phyloP scores from a whole-genome alignment of 1,139 yeast genomes.

The Hansenula anomala region DNA sequence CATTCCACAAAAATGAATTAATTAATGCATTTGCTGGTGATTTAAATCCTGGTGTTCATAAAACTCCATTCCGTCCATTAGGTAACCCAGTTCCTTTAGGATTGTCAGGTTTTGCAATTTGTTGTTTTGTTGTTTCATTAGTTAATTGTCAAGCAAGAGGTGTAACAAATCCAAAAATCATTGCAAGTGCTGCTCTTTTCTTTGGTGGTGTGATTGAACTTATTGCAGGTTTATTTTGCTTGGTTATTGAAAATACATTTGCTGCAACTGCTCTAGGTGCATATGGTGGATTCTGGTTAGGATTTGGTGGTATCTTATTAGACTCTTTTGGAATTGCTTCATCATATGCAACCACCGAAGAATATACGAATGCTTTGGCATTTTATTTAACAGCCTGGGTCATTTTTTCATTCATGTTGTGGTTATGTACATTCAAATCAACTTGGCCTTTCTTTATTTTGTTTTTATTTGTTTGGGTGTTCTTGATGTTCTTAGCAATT shows the following conservation, averaged over 20 bases:
- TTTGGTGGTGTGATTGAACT: conserved; percentile 65
- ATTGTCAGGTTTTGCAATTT: conserved; percentile 51
- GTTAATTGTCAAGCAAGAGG: conserved; percentile 51
- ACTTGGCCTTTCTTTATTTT: conserved; percentile 58
- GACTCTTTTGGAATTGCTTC: conserved; percentile 51
- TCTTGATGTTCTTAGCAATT: conserved; percentile 55
- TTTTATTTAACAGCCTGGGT: conserved; percentile 65
- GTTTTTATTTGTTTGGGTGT: conserved; percentile 49
- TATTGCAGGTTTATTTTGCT: conserved; percentile 64
- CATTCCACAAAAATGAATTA: conserved; percentile 50
- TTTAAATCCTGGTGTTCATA: conserved; percentile 50
- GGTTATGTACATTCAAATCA: conserved; percentile 59
- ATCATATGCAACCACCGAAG: conserved; percentile 40
- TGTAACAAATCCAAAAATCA: conserved; percentile 41
- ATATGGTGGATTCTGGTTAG: conserved; percentile 77
- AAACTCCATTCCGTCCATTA: conserved; percentile 23
- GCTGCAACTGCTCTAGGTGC: conserved; percentile 63
- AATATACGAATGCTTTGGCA: conserved; percentile 49
- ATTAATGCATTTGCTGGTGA: conserved; percentile 56
- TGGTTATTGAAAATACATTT: conserved; percentile 62
- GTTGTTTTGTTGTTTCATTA: conserved; percentile 40
- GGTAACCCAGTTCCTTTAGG: conserved; percentile 67
- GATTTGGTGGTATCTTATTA: conserved; percentile 55
- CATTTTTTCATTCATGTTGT: conserved; percentile 57
- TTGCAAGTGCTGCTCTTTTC: conserved; percentile 49